Conservation (phyloP, 345 rosid genomes). For the Acer yangbiense region DNA sequence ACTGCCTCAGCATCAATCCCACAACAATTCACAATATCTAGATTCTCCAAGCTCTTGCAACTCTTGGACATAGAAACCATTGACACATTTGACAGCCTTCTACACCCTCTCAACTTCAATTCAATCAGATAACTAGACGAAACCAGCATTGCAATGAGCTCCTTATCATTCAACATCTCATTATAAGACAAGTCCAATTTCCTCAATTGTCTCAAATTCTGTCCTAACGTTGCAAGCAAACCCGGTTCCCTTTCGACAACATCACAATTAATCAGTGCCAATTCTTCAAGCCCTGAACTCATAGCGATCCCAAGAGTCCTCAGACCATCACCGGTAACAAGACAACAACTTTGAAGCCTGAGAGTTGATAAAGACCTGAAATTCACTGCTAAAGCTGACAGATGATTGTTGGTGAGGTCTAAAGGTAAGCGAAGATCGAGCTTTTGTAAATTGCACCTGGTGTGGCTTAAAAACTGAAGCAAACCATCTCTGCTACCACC, state of each 20-base stretch:
- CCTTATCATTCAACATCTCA: slow-evolving; percentile 70
- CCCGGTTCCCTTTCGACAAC: slow-evolving; percentile 75
- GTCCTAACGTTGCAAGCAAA: slow-evolving; percentile 78
- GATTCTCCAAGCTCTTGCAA: slow-evolving; percentile 49
- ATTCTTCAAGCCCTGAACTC: slow-evolving; percentile 55
- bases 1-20: slow-evolving; percentile 50
- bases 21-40: slow-evolving; percentile 57
- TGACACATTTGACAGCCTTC: slow-evolving; percentile 43
- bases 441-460: slow-evolving; percentile 48
- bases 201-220: slow-evolving; percentile 57
- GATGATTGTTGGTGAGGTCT: slow-evolving; percentile 76
- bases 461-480: slow-evolving; percentile 60
- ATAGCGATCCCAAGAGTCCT: slow-evolving; percentile 54
- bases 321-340: slow-evolving; percentile 78
- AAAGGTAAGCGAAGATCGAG: slow-evolving; percentile 81
- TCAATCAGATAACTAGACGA: slow-evolving; percentile 59
- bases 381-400: slow-evolving; percentile 54
- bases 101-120: slow-evolving; percentile 69
- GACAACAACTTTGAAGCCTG: slow-evolving; percentile 74
- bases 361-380: slow-evolving; percentile 48
- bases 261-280: slow-evolving; percentile 69
- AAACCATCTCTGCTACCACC: slow-evolving; percentile 79
- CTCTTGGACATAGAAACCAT: slow-evolving; percentile 48
- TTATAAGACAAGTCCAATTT: slow-evolving; percentile 64
- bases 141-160: slow-evolving; percentile 66